Percentiles rank a stretch among this genome's conserved stretches.
These are phyloP conservation scores for Diphasiastrum complanatum DNA, from an alignment of 83 land plant species.

Conservation along the genomic window DNA sequence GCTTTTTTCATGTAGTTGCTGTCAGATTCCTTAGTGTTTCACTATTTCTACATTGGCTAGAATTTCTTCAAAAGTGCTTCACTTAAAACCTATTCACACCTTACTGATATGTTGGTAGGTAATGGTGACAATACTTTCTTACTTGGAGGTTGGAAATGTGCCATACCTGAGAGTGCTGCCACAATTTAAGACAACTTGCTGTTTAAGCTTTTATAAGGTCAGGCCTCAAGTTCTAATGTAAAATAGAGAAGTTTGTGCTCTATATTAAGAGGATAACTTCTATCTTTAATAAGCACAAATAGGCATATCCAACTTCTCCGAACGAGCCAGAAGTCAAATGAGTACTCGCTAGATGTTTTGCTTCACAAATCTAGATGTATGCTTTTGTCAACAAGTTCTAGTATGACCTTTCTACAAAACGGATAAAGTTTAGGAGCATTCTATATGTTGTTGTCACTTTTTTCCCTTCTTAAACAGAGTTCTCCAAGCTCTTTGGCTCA, in stretches of 20 bases:
- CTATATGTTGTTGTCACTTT: background rate
- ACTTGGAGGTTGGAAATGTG: constrained; percentile 75
- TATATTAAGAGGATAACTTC: too few relatives aligned
- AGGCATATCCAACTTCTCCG: too few relatives aligned
- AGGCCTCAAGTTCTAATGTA: background rate
- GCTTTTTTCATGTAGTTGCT: too few relatives aligned
- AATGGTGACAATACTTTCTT: constrained; percentile 73
- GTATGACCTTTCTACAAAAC: too few relatives aligned
- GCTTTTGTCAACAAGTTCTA: too few relatives aligned
- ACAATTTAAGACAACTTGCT: constrained; percentile 63
- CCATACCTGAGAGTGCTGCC: constrained; percentile 65
- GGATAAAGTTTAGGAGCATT: background rate
- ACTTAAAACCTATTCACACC: too few relatives aligned
- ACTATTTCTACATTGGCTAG: too few relatives aligned
- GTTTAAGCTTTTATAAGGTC: constrained; percentile 77
- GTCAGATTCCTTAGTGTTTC: too few relatives aligned
- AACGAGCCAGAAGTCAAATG: too few relatives aligned
- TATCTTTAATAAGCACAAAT: too few relatives aligned
- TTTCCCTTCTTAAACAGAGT: constrained; percentile 32
- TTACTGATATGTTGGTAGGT: constrained; percentile 43
- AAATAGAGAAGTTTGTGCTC: background rate
- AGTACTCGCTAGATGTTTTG: background rate
- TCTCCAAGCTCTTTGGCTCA: constrained; percentile 53
- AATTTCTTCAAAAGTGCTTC: too few relatives aligned
- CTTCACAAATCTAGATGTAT: too few relatives aligned